Evolutionary conservation across 2,329 filamentous ascomycete genomes (phyloP).

Genomic region (Xylariales sp.): DNA sequence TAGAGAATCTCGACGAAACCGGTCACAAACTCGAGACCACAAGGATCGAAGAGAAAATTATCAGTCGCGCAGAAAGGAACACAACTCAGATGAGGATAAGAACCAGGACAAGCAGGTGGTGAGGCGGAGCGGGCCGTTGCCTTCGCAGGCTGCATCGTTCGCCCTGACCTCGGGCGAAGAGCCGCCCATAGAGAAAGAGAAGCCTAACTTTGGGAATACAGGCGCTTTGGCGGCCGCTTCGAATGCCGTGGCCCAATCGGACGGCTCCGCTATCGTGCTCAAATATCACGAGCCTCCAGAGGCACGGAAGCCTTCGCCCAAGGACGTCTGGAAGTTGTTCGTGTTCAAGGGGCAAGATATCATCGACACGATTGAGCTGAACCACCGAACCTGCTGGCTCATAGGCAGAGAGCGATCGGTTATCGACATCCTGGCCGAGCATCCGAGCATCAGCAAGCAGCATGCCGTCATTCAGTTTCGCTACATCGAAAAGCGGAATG

Average conservation of each 20-base stretch:
- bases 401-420: conserved; percentile 77
- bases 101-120: conserved; percentile 21
- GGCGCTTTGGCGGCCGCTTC: conserved; percentile 84
- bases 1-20: conserved; percentile 21
- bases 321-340: conserved; percentile 83
- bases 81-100: conserved; percentile 15
- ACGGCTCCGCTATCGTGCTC: conserved; percentile 71
- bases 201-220: conserved; percentile 78
- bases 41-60: conserved; percentile 15
- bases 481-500: conserved; percentile 75
- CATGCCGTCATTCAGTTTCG: conserved; percentile 95
- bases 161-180: conserved; percentile 48
- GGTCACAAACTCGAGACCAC: conserved; percentile 27
- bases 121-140: conserved; percentile 46
- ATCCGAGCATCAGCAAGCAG: conserved; percentile 91
- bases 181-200: conserved; percentile 66
- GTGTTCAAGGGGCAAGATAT: conserved; percentile 83
- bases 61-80: conserved; percentile 15
- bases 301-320: conserved; percentile 78
- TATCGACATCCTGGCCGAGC: conserved; percentile 79
- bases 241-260: conserved; percentile 68
- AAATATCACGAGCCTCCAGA: conserved; percentile 97
- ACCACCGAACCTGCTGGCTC: conserved; percentile 81
- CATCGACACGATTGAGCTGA: conserved; percentile 76
- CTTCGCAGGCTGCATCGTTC: conserved; percentile 57